phyloP scores from a whole-genome alignment of 176 grass and related monocot species.

The Musa acuminata region DNA sequence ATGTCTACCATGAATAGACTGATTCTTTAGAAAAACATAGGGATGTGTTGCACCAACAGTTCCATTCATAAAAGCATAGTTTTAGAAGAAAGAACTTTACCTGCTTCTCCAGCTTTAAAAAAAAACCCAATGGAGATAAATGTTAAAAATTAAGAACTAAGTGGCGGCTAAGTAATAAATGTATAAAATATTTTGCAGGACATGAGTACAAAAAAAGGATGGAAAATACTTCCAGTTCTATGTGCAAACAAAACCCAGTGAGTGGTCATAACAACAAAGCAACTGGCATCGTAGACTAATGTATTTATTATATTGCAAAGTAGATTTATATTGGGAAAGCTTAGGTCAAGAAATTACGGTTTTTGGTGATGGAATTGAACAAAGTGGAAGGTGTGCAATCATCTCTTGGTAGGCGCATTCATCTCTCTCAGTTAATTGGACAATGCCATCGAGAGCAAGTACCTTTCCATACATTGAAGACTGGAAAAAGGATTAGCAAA shows the following conservation, averaged over 20 bases:
- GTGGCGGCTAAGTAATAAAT: too few species aligned
- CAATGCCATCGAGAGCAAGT: constrained; percentile 93
- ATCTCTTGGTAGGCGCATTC: constrained; percentile 99
- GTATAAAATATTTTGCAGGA: too few species aligned
- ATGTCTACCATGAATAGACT: neutral
- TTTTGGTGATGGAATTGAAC: constrained; percentile 92
- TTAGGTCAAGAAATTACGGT: constrained; percentile 41
- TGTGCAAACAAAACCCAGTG: too few species aligned
- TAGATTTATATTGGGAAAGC: neutral
- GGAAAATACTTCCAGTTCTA: too few species aligned
- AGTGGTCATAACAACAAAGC: too few species aligned
- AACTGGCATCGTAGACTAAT: too few species aligned
- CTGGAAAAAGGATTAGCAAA: constrained; percentile 34
- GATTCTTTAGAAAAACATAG: neutral
- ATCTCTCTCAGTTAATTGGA: constrained; percentile 94
- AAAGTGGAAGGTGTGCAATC: constrained; percentile 93
- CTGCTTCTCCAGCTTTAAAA: too few species aligned
- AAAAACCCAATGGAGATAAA: too few species aligned
- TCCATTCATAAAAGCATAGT: neutral
- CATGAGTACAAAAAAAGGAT: too few species aligned
- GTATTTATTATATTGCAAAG: too few species aligned
- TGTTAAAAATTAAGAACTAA: too few species aligned
- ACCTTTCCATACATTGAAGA: constrained; percentile 85
- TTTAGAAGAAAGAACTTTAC: neutral
- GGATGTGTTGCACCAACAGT: neutral